Evolutionary conservation across 2,329 filamentous ascomycete genomes (phyloP).

Genomic region (Leptographium wingfieldii): DNA sequence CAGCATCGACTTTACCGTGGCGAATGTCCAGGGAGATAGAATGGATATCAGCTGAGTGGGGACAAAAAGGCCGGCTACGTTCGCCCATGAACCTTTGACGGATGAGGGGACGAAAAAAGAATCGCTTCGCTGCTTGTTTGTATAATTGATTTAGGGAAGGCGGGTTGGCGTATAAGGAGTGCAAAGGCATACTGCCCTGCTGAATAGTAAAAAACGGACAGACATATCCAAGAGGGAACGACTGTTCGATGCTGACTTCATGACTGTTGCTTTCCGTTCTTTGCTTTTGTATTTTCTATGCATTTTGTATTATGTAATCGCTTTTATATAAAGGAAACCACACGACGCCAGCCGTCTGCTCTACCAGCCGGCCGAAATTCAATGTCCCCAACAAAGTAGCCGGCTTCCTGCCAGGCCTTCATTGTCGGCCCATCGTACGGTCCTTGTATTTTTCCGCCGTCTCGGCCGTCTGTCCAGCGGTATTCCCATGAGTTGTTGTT

Average conservation of each 20-base stretch:
- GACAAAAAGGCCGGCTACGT: too few relatives aligned
- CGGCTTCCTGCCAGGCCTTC: conserved; percentile 81
- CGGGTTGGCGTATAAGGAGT: neutral
- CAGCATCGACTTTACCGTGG: conserved; percentile 54
- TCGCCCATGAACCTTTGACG: too few relatives aligned
- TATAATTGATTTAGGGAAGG: neutral
- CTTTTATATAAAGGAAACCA: conserved; percentile 20
- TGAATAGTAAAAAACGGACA: neutral
- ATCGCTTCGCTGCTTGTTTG: neutral
- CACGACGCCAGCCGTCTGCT: conserved; percentile 39
- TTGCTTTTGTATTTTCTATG: too few relatives aligned
- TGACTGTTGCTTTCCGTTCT: too few relatives aligned
- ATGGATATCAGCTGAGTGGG: conserved; percentile 18
- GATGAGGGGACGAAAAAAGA: neutral
- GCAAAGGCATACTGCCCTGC: neutral
- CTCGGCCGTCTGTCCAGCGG: conserved; percentile 79
- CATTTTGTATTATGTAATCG: neutral
- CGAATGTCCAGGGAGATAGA: conserved; percentile 37
- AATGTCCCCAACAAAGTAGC: conserved; percentile 85
- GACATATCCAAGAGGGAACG: neutral
- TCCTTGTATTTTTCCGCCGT: conserved; percentile 66
- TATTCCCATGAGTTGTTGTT: conserved; percentile 63
- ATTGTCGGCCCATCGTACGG: conserved; percentile 79
- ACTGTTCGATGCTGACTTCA: neutral
- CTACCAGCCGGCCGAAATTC: conserved; percentile 55